Percentiles rank a stretch among this genome's conserved stretches.
Conservation (phyloP, 2,329 filamentous ascomycete species). For the Nothomitra cinnamomea region DNA sequence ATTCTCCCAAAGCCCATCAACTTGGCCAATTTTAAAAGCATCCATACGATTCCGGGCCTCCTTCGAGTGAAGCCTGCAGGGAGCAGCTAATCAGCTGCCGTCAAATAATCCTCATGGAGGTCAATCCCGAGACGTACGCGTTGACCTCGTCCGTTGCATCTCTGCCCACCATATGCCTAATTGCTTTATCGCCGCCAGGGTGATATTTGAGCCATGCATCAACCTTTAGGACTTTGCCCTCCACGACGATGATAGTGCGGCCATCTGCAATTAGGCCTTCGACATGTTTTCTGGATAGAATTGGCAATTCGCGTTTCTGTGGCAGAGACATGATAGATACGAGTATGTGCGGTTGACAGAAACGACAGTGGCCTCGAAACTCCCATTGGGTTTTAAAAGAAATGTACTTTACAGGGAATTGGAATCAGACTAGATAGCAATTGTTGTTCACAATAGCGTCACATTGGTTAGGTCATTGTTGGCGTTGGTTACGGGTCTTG, state of each 20-base stretch:
- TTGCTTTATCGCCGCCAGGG: constrained; percentile 80
- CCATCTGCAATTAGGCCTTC: constrained; percentile 75
- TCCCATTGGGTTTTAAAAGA: too few relatives aligned
- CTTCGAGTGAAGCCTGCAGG: constrained; percentile 56
- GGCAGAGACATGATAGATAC: not conserved
- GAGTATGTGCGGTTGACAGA: not conserved
- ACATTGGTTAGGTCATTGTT: too few relatives aligned
- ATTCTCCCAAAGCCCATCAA: constrained; percentile 71
- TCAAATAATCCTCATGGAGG: not conserved
- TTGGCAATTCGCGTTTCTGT: not conserved
- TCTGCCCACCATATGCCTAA: constrained; percentile 81
- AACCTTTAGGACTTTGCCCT: constrained; percentile 67
- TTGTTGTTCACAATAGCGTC: too few relatives aligned
- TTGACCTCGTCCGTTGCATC: constrained; percentile 92
- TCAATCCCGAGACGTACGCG: constrained; percentile 40
- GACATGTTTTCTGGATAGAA: constrained; percentile 47
- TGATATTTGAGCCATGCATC: constrained; percentile 83
- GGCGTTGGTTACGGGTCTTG: too few relatives aligned
- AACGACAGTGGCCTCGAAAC: too few relatives aligned
- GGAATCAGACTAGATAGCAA: too few relatives aligned
- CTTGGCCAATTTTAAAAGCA: constrained; percentile 65
- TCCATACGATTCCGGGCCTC: constrained; percentile 63
- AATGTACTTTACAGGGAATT: too few relatives aligned
- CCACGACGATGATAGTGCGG: constrained; percentile 60
- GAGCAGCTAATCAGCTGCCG: not conserved